Base-by-base conservation (phyloP, 2,329 filamentous ascomycete genomes). In the Neocucurbitaria cava region DNA sequence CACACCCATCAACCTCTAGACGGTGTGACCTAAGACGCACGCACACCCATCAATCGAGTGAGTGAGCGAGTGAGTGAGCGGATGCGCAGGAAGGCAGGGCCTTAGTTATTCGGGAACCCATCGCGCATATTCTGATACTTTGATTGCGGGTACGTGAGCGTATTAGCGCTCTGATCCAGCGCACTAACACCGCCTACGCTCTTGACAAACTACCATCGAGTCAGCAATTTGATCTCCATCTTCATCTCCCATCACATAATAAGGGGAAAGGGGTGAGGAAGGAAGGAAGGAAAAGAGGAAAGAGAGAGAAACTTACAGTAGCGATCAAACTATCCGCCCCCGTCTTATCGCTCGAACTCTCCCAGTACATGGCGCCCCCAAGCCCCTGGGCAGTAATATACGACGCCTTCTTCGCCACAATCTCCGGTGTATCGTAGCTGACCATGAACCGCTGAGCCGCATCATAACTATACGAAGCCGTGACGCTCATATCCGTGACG, bases 101-200 rank as follows among this genome's bases (percentile, higher is more conserved):
- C 24, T 38, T 58, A 65, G 46, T 66, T 64, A 20, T 63, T 64
- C 3, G 64, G 64, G 9, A 71, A 61, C 9, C 61, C 62, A 17
- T 41, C 55, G 10, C 58, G 55, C 51, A 92, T 62, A 68, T 92
- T 92, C 46, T 90, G 88, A 64, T 90, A 92, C 77, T 89, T 89
- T 42, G 81, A 86, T 45, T 82, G 75, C 4, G 89, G 88, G 68
- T 87, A 91, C 35, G 77, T 76, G 33, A 91, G 70, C 62, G 86
- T 85, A 62, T 91, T 91, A 17, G 79, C 65, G 46, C 75, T 78
- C 66, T 77, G 76, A 56, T 86, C 79, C 30, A 91, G 75, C 1
- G 66, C 74, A 3, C 63, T 62, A 0, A 76, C 71, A 0, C 87
- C 86, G 17, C 87, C 88, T 10, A 91, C 74, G 0, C 75, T 78